These are phyloP conservation scores for Macrocybe gigantea DNA, from an alignment of 768 basidiomycete genomes.

Conservation along the genomic window DNA sequence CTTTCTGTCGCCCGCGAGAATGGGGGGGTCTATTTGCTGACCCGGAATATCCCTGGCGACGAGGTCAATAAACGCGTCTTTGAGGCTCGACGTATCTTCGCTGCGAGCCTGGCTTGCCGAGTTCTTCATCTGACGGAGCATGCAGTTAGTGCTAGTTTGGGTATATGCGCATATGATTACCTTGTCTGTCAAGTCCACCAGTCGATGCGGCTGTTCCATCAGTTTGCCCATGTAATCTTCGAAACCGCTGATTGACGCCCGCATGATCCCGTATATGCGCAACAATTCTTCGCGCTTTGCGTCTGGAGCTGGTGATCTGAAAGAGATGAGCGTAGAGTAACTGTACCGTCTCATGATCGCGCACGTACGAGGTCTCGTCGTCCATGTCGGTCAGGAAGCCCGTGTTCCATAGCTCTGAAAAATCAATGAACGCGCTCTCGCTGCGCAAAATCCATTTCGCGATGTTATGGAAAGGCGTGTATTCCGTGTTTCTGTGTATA, in stretches of 20 bases:
- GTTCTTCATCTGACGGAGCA: not conserved
- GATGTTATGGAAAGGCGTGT: not conserved
- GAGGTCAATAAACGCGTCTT: slow-evolving; percentile 1
- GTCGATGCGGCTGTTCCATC: no score
- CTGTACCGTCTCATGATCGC: not conserved
- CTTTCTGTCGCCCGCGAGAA: slow-evolving; percentile 3
- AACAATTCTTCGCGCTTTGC: no score
- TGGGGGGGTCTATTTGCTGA: slow-evolving; percentile 1
- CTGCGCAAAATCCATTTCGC: slow-evolving; percentile 1
- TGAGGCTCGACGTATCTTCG: slow-evolving; percentile 4
- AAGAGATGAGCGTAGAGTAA: not conserved
- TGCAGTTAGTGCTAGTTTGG: not conserved
- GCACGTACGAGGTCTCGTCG: not conserved
- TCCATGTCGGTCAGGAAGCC: not conserved
- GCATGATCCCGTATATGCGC: no score
- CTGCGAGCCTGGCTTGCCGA: slow-evolving; percentile 3
- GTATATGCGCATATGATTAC: not conserved
- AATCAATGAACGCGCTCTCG: not conserved
- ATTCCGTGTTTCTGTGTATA: no score
- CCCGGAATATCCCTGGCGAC: slow-evolving; percentile 3
- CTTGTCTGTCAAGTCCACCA: no score
- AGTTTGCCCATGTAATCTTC: no score
- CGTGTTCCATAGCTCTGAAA: not conserved
- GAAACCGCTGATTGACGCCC: no score
- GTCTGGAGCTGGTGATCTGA: no score